A percentile compares a stretch with the other conserved stretches of the same genome.
Evolutionary conservation across 495 filamentous ascomycete genomes (phyloP).

Genomic region (Talaromyces trachyspermus): DNA sequence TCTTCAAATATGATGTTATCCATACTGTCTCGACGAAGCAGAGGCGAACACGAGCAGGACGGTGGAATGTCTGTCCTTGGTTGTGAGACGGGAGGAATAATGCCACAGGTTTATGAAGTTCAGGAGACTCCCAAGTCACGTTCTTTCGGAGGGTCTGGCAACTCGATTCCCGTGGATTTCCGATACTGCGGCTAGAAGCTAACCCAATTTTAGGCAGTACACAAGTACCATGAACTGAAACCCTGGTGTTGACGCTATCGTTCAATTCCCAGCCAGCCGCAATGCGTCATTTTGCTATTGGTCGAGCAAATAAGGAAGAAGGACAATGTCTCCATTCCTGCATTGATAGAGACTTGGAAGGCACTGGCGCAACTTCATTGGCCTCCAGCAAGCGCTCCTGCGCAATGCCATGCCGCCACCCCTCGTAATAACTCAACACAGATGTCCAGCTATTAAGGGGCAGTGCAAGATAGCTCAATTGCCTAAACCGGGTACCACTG

Average conservation of each 20-base stretch:
- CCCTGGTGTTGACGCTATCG: background rate
- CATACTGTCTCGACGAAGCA: background rate
- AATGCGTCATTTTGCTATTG: conserved; percentile 5
- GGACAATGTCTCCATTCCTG: background rate
- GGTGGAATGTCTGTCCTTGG: background rate
- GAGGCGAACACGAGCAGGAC: background rate
- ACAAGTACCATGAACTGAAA: background rate
- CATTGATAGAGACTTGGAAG: background rate
- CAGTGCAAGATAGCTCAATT: conserved; percentile 1
- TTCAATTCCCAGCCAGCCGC: background rate
- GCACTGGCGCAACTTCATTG: background rate
- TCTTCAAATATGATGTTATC: conserved; percentile 4
- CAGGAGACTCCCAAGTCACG: background rate
- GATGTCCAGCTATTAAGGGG: background rate
- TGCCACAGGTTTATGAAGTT: background rate
- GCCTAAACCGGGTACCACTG: background rate
- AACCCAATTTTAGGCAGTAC: background rate
- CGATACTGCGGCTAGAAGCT: background rate
- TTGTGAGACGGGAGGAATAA: background rate
- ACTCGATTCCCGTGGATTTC: background rate
- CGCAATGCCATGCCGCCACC: background rate
- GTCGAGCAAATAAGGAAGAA: background rate
- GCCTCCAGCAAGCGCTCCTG: background rate
- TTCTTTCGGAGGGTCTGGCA: background rate
- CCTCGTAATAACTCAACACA: background rate